Conservation (phyloP, 2,329 filamentous ascomycete genomes). For the Westerdykella ornata region DNA sequence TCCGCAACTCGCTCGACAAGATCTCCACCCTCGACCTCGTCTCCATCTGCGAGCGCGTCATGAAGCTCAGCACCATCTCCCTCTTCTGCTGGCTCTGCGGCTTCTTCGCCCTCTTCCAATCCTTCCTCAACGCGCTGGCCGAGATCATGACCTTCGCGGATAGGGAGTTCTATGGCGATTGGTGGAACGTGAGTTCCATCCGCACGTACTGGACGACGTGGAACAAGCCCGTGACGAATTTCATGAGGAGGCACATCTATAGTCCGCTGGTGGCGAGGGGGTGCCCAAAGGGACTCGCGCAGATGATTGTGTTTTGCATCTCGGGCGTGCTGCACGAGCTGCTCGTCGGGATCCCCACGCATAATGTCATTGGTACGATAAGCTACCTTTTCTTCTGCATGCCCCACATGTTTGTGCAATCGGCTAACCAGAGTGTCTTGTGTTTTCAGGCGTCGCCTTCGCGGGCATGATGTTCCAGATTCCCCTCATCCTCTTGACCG, state of each 20-base stretch:
- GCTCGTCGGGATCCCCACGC: conserved; percentile 87
- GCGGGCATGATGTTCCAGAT: conserved; percentile 90
- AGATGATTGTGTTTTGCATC: conserved; percentile 76
- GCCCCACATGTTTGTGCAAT: too few species aligned
- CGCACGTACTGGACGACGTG: conserved; percentile 90
- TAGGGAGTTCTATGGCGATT: conserved; percentile 90
- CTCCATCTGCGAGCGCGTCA: conserved; percentile 77
- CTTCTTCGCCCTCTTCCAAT: conserved; percentile 96
- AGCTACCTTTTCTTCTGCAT: neutral
- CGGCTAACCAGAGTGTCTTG: too few species aligned
- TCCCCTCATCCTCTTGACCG: conserved; percentile 75
- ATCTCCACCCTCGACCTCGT: conserved; percentile 73
- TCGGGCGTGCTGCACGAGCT: conserved; percentile 88
- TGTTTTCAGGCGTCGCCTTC: conserved; percentile 77
- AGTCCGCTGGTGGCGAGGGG: conserved; percentile 80
- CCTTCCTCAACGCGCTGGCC: conserved; percentile 80
- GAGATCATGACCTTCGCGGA: conserved; percentile 88
- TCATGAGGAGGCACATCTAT: conserved; percentile 93
- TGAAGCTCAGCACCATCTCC: conserved; percentile 94
- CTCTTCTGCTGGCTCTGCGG: conserved; percentile 95
- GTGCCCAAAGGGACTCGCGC: conserved; percentile 63
- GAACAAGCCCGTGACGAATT: conserved; percentile 97
- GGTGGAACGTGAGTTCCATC: conserved; percentile 83
- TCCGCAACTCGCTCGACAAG: conserved; percentile 84
- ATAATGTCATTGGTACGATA: conserved; percentile 71